Evolutionary conservation across 768 basidiomycete genomes (phyloP).

Genomic region (Sporobolomyces phaffii): DNA sequence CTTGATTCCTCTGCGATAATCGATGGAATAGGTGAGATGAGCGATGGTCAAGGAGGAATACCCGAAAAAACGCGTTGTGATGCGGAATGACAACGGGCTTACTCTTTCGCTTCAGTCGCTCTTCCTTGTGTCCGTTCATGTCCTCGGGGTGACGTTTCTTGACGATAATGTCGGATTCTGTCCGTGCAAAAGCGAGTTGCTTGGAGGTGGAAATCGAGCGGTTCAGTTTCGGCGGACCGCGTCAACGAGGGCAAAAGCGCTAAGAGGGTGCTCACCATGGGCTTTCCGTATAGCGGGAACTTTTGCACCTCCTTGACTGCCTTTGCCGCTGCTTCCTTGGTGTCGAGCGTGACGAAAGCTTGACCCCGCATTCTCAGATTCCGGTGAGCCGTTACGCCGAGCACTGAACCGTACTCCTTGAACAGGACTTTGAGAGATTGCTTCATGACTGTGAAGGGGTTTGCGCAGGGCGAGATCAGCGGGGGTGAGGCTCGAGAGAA

Average conservation of each 20-base stretch:
- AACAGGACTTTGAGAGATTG: constrained; percentile 79
- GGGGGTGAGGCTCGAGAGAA: not conserved
- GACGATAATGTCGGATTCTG: constrained; percentile 84
- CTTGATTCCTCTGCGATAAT: constrained; percentile 61
- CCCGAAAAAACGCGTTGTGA: no score
- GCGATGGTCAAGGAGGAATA: not conserved
- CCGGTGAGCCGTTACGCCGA: constrained; percentile 89
- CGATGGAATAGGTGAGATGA: constrained; percentile 1
- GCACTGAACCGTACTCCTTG: constrained; percentile 83
- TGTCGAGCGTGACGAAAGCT: constrained; percentile 89
- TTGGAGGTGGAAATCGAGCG: no score
- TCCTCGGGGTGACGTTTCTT: constrained; percentile 62
- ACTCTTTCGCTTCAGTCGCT: constrained; percentile 80
- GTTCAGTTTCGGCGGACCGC: no score
- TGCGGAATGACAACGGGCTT: no score
- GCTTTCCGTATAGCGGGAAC: constrained; percentile 92
- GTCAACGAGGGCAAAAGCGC: no score
- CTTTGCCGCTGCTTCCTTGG: constrained; percentile 71
- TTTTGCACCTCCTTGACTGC: constrained; percentile 88
- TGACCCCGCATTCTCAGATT: constrained; percentile 98
- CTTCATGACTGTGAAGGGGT: constrained; percentile 63
- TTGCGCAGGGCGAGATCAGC: not conserved
- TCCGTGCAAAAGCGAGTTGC: constrained; percentile 92
- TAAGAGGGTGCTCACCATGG: constrained; percentile 87
- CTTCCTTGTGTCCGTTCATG: constrained; percentile 69